Conservation (phyloP, 2,329 filamentous ascomycete genomes). For the Mariannaea sp. region DNA sequence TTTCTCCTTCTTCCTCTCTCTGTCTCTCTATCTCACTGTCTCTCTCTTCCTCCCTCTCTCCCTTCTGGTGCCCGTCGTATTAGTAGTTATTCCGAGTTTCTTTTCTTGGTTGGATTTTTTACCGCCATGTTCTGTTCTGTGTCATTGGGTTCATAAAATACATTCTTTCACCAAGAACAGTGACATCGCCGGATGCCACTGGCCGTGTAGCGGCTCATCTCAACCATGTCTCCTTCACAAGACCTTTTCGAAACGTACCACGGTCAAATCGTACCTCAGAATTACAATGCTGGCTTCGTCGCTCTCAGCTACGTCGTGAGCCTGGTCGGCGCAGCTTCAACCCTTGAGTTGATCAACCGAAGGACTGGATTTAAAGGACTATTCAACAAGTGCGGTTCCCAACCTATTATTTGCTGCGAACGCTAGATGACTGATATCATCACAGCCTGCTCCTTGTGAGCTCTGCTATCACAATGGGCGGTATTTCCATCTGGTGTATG, state of each 20-base stretch:
- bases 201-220: conserved; percentile 13
- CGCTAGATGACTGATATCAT: conserved; percentile 1
- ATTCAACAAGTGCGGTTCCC: conserved; percentile 67
- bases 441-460: conserved; percentile 64
- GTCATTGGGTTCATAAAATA: background rate
- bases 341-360: conserved; percentile 80
- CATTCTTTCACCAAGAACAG: background rate
- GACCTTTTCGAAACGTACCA: conserved; percentile 48
- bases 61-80: no score
- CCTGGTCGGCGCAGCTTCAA: conserved; percentile 76
- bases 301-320: conserved; percentile 78
- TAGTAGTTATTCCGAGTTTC: no score
- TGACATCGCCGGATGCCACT: background rate
- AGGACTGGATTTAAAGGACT: conserved; percentile 70
- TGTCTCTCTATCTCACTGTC: no score
- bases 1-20: no score
- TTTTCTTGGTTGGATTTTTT: no score
- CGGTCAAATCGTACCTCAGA: conserved; percentile 52
- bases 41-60: no score
- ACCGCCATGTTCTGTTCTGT: conserved; percentile 1
- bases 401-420: background rate
- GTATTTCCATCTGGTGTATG: conserved; percentile 76
- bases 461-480: conserved; percentile 73
- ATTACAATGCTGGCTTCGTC: conserved; percentile 65
- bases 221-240: conserved; percentile 31